Base-by-base conservation (phyloP, 1,139 yeast genomes). In the Suhomyces ambrosiae region DNA sequence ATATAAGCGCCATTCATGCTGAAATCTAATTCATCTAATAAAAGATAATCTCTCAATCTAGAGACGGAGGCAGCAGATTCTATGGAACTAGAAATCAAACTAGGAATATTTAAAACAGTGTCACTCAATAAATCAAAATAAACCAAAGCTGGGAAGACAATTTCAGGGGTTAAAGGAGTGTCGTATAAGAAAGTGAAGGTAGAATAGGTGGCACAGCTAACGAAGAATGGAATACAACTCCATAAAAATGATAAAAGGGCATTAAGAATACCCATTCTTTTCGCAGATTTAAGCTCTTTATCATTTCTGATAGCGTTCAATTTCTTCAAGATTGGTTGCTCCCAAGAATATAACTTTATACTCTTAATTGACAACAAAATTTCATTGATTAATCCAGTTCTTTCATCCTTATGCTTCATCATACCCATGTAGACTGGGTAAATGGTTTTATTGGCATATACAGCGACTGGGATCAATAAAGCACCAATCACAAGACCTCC, bases 361-460 rank as follows among this genome's bases (percentile, higher is more conserved):
- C 59, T 54, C 41, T 60, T 61, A 25, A 61, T 53, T 11, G 63
- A 49, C 27, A 49, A 49, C 33, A 61, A 53, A 23, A 61, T 53
- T 38, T 61, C 65, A 28, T 55, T 58, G 23, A 58, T 57, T 28
- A 59, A 50, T 9, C 55, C 45, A 7, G 61, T 53, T 41, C 65
- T 48, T 30, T 51, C 55, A 33, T 60, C 65, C 46, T 56, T 58
- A 33, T 47, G 46, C 30, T 51, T 50, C 58, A 57, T 51, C 47
- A 52, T 49, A 12, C 33, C 34, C 30, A 47, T 51, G 42, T 51
- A 56, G 10, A 46, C 18, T n/a, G 53, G 45, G 41, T 46, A 48
- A 22, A 54, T 44, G 5, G 56, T 45, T 8, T 53, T 45, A 17
- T 53, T 54, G 11, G 57, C 47, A 14, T 45, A 35, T 7, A 53